These are phyloP conservation scores for Chrysanthemum makinoi DNA, from an alignment of 129 eudicot genomes.

Conservation along the genomic window DNA sequence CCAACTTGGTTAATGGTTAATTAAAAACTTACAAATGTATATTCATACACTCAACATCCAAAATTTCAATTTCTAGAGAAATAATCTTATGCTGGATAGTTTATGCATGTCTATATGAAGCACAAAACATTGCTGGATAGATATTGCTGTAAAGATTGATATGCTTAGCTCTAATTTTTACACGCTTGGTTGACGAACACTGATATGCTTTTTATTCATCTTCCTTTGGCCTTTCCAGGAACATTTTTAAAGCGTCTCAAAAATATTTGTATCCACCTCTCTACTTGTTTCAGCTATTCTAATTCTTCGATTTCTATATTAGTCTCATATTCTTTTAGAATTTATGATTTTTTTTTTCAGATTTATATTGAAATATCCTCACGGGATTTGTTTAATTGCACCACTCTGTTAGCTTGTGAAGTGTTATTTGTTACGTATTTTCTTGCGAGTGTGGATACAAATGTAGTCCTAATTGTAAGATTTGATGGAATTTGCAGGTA, in stretches of 20 bases:
- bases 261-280: slow-evolving; percentile 6
- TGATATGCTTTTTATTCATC: slow-evolving; percentile 1
- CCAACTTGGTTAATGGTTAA: not conserved
- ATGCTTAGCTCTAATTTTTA: not conserved
- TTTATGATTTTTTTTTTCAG: not conserved
- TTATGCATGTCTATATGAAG: not conserved
- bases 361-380: slow-evolving; percentile 19
- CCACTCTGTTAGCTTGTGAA: slow-evolving; percentile 16
- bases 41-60: not conserved
- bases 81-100: not conserved
- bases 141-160: not conserved
- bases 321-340: slow-evolving; percentile 7
- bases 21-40: not conserved
- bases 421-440: not conserved
- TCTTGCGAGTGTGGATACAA: slow-evolving; percentile 16
- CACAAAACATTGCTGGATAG: not conserved
- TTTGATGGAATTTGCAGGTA: slow-evolving; percentile 5
- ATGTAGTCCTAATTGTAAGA: slow-evolving; percentile 9
- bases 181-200: not conserved
- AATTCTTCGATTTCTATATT: not conserved
- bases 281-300: slow-evolving; percentile 19
- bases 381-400: slow-evolving; percentile 15
- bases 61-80: not conserved
- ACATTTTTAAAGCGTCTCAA: slow-evolving; percentile 40
- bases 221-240: slow-evolving; percentile 32